A percentile compares a stretch with the other conserved stretches of the same genome.
Conservation (phyloP, 2,329 filamentous ascomycete genomes). For the Alternaria incomplexa region DNA sequence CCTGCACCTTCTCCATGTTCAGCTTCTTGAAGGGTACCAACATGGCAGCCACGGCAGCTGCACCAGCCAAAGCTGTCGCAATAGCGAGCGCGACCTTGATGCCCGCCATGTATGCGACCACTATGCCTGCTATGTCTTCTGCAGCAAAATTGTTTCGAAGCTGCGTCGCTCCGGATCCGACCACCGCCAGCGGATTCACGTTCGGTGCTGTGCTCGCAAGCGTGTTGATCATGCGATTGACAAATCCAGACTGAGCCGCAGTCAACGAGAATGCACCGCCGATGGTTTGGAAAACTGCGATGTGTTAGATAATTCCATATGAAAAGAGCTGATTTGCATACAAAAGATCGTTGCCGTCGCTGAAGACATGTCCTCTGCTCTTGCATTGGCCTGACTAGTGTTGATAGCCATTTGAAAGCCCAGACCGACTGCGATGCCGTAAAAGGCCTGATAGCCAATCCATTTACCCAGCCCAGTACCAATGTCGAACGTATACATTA, state of each 20-base stretch:
- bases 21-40: background rate
- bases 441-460: constrained; percentile 56
- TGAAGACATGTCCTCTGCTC: constrained; percentile 42
- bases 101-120: constrained; percentile 17
- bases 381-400: constrained; percentile 44
- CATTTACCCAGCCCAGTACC: constrained; percentile 45
- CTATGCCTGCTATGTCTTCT: constrained; percentile 6
- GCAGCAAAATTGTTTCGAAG: constrained; percentile 29
- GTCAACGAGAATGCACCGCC: constrained; percentile 50
- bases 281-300: constrained; percentile 47
- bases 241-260: constrained; percentile 51
- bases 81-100: constrained; percentile 15
- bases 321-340: background rate
- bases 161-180: constrained; percentile 51
- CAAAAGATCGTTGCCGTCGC: constrained; percentile 47
- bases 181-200: constrained; percentile 23
- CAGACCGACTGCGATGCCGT: constrained; percentile 48
- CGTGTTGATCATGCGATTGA: constrained; percentile 42
- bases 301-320: background rate
- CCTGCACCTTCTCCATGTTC: background rate
- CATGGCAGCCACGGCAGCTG: background rate
- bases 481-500: constrained; percentile 51
- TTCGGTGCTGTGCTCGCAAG: constrained; percentile 42
- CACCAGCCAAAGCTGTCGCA: background rate
- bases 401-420: constrained; percentile 38